Evolutionary conservation across 225 moss, liverwort and hornwort genomes (phyloP).

Genomic region (Polytrichum formosum): DNA sequence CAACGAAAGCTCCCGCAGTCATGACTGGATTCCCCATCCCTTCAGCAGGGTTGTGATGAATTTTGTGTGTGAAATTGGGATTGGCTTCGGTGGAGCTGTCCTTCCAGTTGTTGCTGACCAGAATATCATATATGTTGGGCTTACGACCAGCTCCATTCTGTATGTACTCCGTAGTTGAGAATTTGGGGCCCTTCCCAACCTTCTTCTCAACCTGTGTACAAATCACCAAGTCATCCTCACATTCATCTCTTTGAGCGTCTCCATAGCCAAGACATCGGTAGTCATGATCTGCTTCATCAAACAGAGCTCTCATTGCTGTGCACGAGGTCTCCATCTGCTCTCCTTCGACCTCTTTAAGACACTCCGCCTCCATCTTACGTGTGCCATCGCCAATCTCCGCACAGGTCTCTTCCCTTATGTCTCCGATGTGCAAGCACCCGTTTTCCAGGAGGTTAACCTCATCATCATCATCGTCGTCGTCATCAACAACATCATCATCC

Average conservation of each 20-base stretch:
- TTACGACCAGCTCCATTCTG: conserved; percentile 24
- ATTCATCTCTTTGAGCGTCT: conserved; percentile 5
- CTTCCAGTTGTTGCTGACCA: conserved; percentile 33
- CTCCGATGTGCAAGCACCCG: too few relatives aligned
- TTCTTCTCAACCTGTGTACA: conserved; percentile 35
- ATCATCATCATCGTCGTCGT: too few relatives aligned
- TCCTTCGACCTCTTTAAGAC: neutral
- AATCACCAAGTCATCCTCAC: conserved; percentile 30
- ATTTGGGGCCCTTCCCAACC: conserved; percentile 7
- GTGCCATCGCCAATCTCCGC: too few relatives aligned
- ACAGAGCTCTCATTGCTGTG: conserved; percentile 41
- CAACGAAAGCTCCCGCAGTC: conserved; percentile 40
- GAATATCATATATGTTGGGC: conserved; percentile 55
- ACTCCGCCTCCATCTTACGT: neutral
- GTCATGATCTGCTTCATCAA: conserved; percentile 54
- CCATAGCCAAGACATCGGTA: conserved; percentile 19
- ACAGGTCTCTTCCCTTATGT: too few relatives aligned
- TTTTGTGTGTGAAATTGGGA: too few relatives aligned
- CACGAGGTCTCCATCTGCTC: conserved; percentile 21
- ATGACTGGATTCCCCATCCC: conserved; percentile 20
- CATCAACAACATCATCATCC: too few relatives aligned
- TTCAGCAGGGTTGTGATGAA: conserved; percentile 4
- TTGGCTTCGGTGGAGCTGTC: neutral
- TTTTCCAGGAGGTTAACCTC: too few relatives aligned
- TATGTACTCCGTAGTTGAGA: conserved; percentile 1